phyloP scores from a whole-genome alignment of 306 rosid species.

The Quercus suber region DNA sequence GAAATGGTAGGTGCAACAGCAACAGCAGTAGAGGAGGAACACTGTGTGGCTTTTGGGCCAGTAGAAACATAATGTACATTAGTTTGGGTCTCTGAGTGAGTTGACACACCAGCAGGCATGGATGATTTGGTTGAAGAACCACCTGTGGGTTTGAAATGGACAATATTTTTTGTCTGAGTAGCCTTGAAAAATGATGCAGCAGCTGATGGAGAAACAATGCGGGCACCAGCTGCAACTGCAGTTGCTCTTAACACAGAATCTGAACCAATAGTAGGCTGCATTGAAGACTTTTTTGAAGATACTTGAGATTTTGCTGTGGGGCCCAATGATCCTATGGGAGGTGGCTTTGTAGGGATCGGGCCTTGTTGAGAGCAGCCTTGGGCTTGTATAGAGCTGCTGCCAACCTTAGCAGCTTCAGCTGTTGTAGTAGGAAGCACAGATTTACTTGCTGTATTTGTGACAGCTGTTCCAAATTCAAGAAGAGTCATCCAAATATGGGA shows the following conservation, averaged over 20 bases:
- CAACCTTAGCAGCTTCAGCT: constrained; percentile 33
- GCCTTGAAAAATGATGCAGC: constrained; percentile 52
- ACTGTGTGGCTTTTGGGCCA: constrained; percentile 12
- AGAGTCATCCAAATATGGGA: constrained; percentile 19
- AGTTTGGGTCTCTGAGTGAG: constrained; percentile 32
- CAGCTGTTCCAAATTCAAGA: constrained; percentile 32
- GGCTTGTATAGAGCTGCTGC: constrained; percentile 25
- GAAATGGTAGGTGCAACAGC: constrained; percentile 11
- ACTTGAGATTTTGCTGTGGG: constrained; percentile 35
- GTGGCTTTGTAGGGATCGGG: constrained; percentile 7
- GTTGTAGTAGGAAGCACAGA: constrained; percentile 28
- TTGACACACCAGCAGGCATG: constrained; percentile 21
- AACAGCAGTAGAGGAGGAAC: constrained; percentile 20
- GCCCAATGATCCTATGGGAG: constrained; percentile 32
- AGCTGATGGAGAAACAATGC: constrained; percentile 54
- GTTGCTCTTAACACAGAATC: constrained; percentile 49
- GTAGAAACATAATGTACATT: not conserved
- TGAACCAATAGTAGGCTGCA: constrained; percentile 32
- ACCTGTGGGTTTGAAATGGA: constrained; percentile 40
- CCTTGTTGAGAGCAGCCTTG: constrained; percentile 47
- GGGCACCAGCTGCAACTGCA: constrained; percentile 67
- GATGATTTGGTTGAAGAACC: constrained; percentile 38
- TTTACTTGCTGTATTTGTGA: constrained; percentile 34
- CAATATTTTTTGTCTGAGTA: constrained; percentile 50
- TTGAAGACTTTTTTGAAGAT: constrained; percentile 35